Conservation (phyloP, 805 yeast genomes). For the Allodekkera sacchari region DNA sequence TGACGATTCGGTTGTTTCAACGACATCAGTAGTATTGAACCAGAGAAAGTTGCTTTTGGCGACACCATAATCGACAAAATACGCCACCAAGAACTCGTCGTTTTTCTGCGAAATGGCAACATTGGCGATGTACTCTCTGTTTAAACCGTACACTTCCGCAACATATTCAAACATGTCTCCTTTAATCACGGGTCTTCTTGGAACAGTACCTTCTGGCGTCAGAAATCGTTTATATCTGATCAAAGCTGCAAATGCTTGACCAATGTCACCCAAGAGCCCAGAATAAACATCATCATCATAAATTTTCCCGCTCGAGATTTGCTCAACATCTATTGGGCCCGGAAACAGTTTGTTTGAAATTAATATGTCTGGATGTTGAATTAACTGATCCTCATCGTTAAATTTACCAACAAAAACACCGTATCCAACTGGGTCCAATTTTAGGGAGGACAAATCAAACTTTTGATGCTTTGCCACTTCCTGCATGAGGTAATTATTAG, state of each 20-base stretch:
- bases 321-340: neutral
- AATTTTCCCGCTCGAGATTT: neutral
- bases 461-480: neutral
- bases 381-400: neutral
- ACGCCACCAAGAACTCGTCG: constrained; percentile 5
- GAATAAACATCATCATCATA: constrained; percentile 1
- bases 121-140: constrained; percentile 7
- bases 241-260: constrained; percentile 4
- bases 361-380: constrained; percentile 1
- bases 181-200: constrained; percentile 1
- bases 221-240: constrained; percentile 1
- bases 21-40: constrained; percentile 1
- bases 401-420: constrained; percentile 2
- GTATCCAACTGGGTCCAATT: constrained; percentile 1
- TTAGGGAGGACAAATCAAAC: neutral
- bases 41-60: constrained; percentile 6
- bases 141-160: constrained; percentile 8
- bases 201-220: constrained; percentile 1
- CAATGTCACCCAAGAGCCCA: constrained; percentile 4
- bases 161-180: constrained; percentile 6
- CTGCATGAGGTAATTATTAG: neutral
- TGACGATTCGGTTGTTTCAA: neutral
- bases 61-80: constrained; percentile 4
- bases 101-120: constrained; percentile 8
- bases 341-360: constrained; percentile 1